Percentiles rank a stretch among this genome's conserved stretches.
phyloP scores from a whole-genome alignment of 2,329 filamentous ascomycete genomes.

The Cercospora sesami region DNA sequence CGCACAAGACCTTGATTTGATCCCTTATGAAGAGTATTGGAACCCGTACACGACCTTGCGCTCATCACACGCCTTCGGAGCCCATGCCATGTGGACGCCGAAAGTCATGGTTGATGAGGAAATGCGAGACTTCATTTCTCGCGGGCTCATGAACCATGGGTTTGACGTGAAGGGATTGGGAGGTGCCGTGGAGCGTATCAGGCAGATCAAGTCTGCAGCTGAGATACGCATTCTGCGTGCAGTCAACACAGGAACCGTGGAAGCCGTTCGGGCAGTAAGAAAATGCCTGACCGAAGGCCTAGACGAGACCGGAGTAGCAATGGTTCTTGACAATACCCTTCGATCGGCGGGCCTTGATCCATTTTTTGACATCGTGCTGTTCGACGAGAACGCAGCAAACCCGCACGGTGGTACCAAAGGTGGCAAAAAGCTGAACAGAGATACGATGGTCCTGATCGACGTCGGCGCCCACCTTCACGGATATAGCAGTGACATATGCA shows the following conservation, averaged over 20 bases:
- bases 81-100: slow-evolving; percentile 34
- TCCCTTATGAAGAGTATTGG: slow-evolving; percentile 66
- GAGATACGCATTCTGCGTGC: slow-evolving; percentile 61
- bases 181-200: slow-evolving; percentile 58
- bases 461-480: slow-evolving; percentile 62
- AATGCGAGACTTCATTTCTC: slow-evolving; percentile 63
- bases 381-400: slow-evolving; percentile 57
- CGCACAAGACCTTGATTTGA: slow-evolving; percentile 52
- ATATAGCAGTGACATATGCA: slow-evolving; percentile 64
- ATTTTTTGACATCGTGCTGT: slow-evolving; percentile 66
- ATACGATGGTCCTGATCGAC: slow-evolving; percentile 63
- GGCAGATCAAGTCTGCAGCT: slow-evolving; percentile 58
- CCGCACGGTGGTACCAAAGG: slow-evolving; percentile 57
- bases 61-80: slow-evolving; percentile 18
- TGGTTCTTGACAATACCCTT: slow-evolving; percentile 58
- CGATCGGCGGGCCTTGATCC: slow-evolving; percentile 56
- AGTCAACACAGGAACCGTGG: slow-evolving; percentile 65
- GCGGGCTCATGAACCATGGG: slow-evolving; percentile 55
- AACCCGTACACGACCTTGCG: slow-evolving; percentile 60
- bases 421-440: slow-evolving; percentile 52
- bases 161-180: slow-evolving; percentile 59
- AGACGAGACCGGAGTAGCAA: slow-evolving; percentile 59
- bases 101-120: slow-evolving; percentile 65
- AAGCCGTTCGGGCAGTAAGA: slow-evolving; percentile 60
- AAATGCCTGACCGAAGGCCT: slow-evolving; percentile 56